A percentile compares a stretch with the other conserved stretches of the same genome.
Conservation (phyloP, 192 early-diverging fungal genomes). For the Gigaspora rosea region DNA sequence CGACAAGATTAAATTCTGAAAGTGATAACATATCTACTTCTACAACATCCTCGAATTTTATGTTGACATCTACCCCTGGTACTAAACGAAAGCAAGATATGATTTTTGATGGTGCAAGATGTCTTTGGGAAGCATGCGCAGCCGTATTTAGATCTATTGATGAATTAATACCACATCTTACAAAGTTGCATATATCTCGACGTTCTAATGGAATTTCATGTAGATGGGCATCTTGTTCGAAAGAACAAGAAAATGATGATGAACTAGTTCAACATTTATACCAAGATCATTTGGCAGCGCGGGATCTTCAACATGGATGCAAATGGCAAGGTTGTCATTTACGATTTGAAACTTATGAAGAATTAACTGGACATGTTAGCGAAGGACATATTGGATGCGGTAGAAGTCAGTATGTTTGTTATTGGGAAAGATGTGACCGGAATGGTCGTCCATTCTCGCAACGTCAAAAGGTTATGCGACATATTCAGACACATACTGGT, state of each 20-base stretch:
- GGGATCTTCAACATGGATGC: conserved; percentile 63
- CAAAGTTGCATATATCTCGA: conserved; percentile 45
- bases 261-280: conserved; percentile 65
- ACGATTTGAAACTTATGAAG: conserved; percentile 61
- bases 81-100: conserved; percentile 24
- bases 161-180: conserved; percentile 56
- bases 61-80: background rate
- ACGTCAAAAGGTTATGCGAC: conserved; percentile 68
- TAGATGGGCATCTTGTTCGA: conserved; percentile 63
- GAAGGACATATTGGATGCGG: conserved; percentile 66
- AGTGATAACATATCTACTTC: background rate
- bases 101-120: conserved; percentile 31
- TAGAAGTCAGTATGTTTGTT: conserved; percentile 55
- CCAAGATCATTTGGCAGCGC: conserved; percentile 52
- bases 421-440: conserved; percentile 54
- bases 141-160: conserved; percentile 53
- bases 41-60: background rate
- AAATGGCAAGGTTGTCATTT: conserved; percentile 69
- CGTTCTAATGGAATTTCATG: conserved; percentile 47
- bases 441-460: conserved; percentile 53
- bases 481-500: conserved; percentile 82
- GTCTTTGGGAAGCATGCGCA: conserved; percentile 53
- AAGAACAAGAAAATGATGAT: conserved; percentile 49
- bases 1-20: background rate
- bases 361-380: conserved; percentile 63